Conservation (phyloP, 2,329 filamentous ascomycete species). For the Phaeomoniella chlamydospora region DNA sequence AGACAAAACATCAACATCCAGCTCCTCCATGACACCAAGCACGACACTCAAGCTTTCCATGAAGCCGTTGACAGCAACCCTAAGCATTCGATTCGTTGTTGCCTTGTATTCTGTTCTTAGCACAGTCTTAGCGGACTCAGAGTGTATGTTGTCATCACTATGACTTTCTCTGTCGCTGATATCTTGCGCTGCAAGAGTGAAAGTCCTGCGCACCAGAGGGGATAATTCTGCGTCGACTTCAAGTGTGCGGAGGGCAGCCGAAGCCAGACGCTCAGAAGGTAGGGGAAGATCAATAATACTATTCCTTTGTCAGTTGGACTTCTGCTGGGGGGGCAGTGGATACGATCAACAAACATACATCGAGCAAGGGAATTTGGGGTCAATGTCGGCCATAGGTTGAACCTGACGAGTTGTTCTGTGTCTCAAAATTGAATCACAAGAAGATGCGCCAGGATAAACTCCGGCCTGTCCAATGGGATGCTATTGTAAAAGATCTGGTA, state of each 20-base stretch:
- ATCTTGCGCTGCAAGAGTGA: conserved; percentile 36
- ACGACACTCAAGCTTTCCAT: conserved; percentile 81
- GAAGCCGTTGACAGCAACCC: conserved; percentile 91
- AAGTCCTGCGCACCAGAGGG: conserved; percentile 59
- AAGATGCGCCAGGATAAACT: too few relatives aligned
- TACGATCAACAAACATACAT: conserved; percentile 33
- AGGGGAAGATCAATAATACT: conserved; percentile 69
- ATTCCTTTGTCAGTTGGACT: too few relatives aligned
- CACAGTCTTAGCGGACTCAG: conserved; percentile 30
- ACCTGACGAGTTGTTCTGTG: background rate
- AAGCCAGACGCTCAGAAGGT: conserved; percentile 63
- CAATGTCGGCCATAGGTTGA: conserved; percentile 1
- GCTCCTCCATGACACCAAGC: conserved; percentile 74
- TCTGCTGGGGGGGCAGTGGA: conserved; percentile 5
- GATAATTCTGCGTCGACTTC: conserved; percentile 84
- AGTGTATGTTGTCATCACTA: conserved; percentile 12
- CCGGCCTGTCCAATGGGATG: too few relatives aligned
- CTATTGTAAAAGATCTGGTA: too few relatives aligned
- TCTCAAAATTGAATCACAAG: too few relatives aligned
- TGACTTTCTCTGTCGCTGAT: background rate
- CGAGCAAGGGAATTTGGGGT: conserved; percentile 44
- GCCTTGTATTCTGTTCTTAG: conserved; percentile 68
- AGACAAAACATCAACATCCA: conserved; percentile 67
- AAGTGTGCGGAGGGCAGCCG: conserved; percentile 59
- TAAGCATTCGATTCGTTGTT: conserved; percentile 89